Percentiles rank a stretch among this genome's conserved stretches.
These are phyloP conservation scores for Aspergillus jensenii DNA, from an alignment of 2,329 filamentous ascomycete species.

Conservation along the genomic window DNA sequence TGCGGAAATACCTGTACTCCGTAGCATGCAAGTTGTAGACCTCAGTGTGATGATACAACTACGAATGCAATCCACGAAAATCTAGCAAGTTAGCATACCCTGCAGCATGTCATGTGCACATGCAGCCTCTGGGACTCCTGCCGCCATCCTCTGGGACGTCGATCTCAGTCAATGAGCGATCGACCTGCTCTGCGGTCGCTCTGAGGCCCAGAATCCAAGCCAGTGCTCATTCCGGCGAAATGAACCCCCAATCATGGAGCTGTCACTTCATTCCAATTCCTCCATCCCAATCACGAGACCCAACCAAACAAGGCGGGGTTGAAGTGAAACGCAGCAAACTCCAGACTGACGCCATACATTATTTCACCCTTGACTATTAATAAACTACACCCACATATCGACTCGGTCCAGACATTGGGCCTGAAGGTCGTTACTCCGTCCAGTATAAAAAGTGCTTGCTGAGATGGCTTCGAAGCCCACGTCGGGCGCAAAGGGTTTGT, in stretches of 20 bases:
- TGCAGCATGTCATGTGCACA: background rate
- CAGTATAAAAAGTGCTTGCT: background rate
- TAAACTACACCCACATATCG: conserved; percentile 12
- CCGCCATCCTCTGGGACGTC: background rate
- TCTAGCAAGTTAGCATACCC: background rate
- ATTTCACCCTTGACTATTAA: conserved; percentile 19
- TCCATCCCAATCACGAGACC: conserved; percentile 13
- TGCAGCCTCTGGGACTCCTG: background rate
- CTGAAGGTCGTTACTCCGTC: background rate
- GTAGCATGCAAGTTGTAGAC: background rate
- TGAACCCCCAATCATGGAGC: background rate
- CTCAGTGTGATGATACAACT: background rate
- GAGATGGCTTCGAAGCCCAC: conserved; percentile 14
- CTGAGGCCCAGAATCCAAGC: conserved; percentile 4
- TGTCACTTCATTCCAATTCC: background rate
- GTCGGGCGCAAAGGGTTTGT: conserved; percentile 18
- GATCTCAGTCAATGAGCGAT: background rate
- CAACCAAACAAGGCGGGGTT: conserved; percentile 16
- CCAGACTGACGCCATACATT: conserved; percentile 25
- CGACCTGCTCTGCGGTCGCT: background rate
- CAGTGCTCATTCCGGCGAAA: background rate
- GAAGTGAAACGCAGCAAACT: conserved; percentile 5
- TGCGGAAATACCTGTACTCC: background rate
- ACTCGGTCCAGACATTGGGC: conserved; percentile 4
- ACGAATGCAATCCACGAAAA: background rate